Conservation (phyloP, 2,329 filamentous ascomycete genomes). For the Venturiaceae sp. region DNA sequence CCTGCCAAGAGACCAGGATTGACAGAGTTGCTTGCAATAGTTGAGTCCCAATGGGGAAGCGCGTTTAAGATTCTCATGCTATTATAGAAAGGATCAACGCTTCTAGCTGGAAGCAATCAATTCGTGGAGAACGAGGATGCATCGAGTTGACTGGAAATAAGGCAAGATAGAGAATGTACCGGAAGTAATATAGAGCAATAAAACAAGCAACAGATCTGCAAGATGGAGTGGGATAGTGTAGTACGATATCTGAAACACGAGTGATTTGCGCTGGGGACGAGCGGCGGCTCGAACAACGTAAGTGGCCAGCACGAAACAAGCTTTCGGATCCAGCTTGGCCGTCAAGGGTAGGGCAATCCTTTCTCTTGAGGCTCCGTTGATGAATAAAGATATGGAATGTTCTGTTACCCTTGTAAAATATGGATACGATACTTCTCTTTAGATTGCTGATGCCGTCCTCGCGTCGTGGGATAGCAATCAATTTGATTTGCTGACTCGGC, state of each 20-base stretch:
- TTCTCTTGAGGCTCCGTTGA: not conserved
- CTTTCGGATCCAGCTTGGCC: not conserved
- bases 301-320: not conserved
- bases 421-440: not conserved
- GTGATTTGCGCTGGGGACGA: not conserved
- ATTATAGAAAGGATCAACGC: not conserved
- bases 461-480: not conserved
- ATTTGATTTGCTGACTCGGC: not conserved
- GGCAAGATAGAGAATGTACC: not conserved
- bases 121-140: not conserved
- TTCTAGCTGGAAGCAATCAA: not conserved
- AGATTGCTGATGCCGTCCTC: not conserved
- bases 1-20: not conserved
- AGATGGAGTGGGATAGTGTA: not conserved
- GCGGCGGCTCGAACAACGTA: not conserved
- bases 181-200: not conserved
- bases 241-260: not conserved
- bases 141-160: not conserved
- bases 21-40: not conserved
- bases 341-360: not conserved
- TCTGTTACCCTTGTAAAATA: not conserved
- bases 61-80: not conserved
- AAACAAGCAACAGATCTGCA: not conserved
- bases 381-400: not conserved
- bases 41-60: not conserved